These are phyloP conservation scores for Sporormia fimetaria DNA, from an alignment of 495 filamentous ascomycete species.

Conservation along the genomic window DNA sequence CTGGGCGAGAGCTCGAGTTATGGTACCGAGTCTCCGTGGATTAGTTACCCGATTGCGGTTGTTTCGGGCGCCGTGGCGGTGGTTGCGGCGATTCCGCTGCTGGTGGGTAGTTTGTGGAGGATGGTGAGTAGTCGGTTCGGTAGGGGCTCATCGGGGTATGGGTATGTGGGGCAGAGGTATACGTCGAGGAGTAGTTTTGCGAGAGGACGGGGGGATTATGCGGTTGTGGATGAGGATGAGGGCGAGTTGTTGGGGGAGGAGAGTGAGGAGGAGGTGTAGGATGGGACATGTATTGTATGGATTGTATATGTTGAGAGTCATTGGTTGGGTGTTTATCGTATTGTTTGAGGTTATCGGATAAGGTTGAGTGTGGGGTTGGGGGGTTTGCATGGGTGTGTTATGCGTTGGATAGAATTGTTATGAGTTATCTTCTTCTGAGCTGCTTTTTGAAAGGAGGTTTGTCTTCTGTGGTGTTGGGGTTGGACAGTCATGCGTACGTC, in stretches of 20 bases:
- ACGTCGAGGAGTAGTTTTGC: conserved; percentile 77
- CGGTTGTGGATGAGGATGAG: conserved; percentile 79
- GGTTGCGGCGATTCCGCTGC: conserved; percentile 58
- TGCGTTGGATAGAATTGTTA: too few relatives aligned
- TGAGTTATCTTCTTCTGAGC: too few relatives aligned
- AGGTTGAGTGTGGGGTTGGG: too few relatives aligned
- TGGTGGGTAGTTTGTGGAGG: conserved; percentile 57
- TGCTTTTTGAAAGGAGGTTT: too few relatives aligned
- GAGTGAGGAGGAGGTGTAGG: conserved; percentile 69
- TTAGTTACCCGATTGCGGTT: conserved; percentile 68
- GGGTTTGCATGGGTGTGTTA: too few relatives aligned
- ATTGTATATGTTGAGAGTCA: not conserved
- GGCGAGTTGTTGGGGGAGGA: conserved; percentile 86
- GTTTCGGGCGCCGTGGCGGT: conserved; percentile 69
- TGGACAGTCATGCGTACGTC: too few relatives aligned
- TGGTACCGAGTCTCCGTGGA: conserved; percentile 49
- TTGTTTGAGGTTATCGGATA: not conserved
- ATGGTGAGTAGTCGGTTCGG: conserved; percentile 38
- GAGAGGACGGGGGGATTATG: conserved; percentile 72
- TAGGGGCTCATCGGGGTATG: conserved; percentile 8
- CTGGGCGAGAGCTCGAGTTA: conserved; percentile 49
- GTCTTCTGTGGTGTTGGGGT: too few relatives aligned
- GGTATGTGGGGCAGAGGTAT: conserved; percentile 48
- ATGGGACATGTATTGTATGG: too few relatives aligned
- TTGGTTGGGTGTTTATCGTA: not conserved